Conservation (phyloP, 305 asterid genomes). For the Ruellia speciosa region DNA sequence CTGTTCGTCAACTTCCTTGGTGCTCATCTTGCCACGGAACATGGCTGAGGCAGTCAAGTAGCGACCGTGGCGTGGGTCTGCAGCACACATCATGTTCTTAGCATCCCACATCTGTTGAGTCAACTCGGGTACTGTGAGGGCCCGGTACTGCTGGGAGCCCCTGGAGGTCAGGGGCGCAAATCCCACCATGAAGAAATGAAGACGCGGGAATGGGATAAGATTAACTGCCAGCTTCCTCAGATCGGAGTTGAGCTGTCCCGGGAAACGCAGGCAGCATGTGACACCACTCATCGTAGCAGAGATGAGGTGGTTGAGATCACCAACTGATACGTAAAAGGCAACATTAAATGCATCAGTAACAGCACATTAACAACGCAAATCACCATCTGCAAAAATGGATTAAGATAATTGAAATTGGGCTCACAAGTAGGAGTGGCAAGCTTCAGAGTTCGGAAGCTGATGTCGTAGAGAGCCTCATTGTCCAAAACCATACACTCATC, state of each 20-base stretch:
- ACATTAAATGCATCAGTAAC: slow-evolving; percentile 3
- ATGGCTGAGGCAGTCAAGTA: slow-evolving; percentile 48
- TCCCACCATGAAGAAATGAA: slow-evolving; percentile 55
- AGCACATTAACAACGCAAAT: background rate
- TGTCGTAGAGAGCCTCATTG: slow-evolving; percentile 49
- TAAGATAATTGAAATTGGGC: slow-evolving; percentile 17
- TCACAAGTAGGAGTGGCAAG: slow-evolving; percentile 52
- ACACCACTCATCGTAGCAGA: slow-evolving; percentile 58
- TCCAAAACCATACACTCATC: slow-evolving; percentile 62
- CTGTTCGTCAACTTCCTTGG: slow-evolving; percentile 50
- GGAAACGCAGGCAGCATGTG: slow-evolving; percentile 51
- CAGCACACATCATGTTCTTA: slow-evolving; percentile 53
- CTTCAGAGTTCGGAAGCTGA: slow-evolving; percentile 53
- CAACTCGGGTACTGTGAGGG: slow-evolving; percentile 43
- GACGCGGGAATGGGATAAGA: slow-evolving; percentile 50
- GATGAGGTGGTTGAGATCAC: slow-evolving; percentile 55
- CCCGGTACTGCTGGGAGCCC: slow-evolving; percentile 50
- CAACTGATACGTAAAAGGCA: slow-evolving; percentile 28
- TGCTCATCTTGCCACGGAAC: slow-evolving; percentile 52
- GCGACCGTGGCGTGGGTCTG: slow-evolving; percentile 50
- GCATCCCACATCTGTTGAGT: slow-evolving; percentile 56
- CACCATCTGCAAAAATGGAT: background rate
- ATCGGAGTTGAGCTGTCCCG: slow-evolving; percentile 48
- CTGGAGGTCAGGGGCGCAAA: slow-evolving; percentile 44
- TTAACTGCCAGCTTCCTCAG: slow-evolving; percentile 46